These are phyloP conservation scores for Trichoderma harzianum DNA, from an alignment of 2,329 filamentous ascomycete species.

Conservation along the genomic window DNA sequence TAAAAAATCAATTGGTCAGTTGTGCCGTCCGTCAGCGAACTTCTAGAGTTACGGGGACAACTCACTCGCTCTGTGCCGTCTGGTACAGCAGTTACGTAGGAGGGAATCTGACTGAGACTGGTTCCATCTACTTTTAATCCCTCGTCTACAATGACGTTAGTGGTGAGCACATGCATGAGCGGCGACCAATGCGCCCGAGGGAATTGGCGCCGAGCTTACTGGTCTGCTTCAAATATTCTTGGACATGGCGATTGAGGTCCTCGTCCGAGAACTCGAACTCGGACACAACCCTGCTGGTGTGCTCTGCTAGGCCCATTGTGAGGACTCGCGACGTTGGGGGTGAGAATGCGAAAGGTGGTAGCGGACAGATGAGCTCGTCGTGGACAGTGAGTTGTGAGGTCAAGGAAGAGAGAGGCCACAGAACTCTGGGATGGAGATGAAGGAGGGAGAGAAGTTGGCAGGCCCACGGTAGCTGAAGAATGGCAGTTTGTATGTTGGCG, in stretches of 20 bases:
- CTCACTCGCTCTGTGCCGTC: constrained; percentile 94
- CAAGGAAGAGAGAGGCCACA: constrained; percentile 26
- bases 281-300: constrained; percentile 75
- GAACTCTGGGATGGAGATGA: constrained; percentile 31
- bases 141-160: constrained; percentile 55
- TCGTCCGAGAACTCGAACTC: constrained; percentile 82
- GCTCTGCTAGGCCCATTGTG: constrained; percentile 61
- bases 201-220: constrained; percentile 40
- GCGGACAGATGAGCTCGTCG: constrained; percentile 52
- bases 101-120: constrained; percentile 91
- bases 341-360: constrained; percentile 52
- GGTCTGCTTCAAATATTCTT: constrained; percentile 86
- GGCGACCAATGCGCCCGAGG: neutral
- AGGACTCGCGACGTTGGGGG: constrained; percentile 53
- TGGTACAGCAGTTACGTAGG: constrained; percentile 91
- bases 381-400: constrained; percentile 32
- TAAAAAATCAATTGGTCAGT: neutral
- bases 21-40: neutral
- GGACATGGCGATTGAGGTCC: constrained; percentile 74
- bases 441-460: constrained; percentile 23
- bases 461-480: constrained; percentile 24
- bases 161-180: constrained; percentile 14
- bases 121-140: constrained; percentile 75
- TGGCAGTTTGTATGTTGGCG: constrained; percentile 41
- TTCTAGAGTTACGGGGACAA: neutral